Evolutionary conservation across 495 filamentous ascomycete species (phyloP).

Genomic region (Penicillium diatomitis): DNA sequence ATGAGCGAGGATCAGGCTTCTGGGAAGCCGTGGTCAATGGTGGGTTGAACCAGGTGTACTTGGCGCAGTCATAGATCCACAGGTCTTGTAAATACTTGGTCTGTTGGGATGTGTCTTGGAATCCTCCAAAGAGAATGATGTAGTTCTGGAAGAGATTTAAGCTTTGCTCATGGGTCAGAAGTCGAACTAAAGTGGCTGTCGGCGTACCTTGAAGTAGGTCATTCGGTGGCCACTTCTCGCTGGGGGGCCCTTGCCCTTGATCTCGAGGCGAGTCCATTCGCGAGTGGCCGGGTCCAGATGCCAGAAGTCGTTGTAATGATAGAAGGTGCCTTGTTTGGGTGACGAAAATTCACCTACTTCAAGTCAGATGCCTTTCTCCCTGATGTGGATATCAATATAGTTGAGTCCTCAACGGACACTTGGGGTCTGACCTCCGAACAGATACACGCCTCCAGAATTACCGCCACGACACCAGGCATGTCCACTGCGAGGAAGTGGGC

Average conservation of each 20-base stretch:
- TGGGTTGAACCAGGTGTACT: constrained; percentile 69
- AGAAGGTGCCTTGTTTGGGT: constrained; percentile 96
- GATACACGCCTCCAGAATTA: constrained; percentile 74
- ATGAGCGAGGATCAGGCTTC: constrained; percentile 82
- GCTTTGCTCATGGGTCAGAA: too few relatives aligned
- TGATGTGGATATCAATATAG: not conserved
- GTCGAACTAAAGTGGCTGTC: too few relatives aligned
- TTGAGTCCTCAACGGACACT: too few relatives aligned
- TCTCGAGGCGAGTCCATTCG: constrained; percentile 86
- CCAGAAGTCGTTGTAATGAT: constrained; percentile 99
- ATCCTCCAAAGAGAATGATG: constrained; percentile 70
- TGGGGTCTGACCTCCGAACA: constrained; percentile 64
- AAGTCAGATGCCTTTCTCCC: not conserved
- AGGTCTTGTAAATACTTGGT: constrained; percentile 77
- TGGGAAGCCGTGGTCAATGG: constrained; percentile 60
- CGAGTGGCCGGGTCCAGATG: constrained; percentile 67
- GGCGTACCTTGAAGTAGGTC: constrained; percentile 71
- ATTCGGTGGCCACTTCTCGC: constrained; percentile 90
- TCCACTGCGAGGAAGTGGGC: constrained; percentile 80
- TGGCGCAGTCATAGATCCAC: constrained; percentile 61
- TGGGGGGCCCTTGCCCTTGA: constrained; percentile 78
- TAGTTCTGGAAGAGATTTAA: constrained; percentile 39
- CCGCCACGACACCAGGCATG: constrained; percentile 88
- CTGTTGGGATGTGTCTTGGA: constrained; percentile 89
- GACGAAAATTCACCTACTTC: constrained; percentile 49